phyloP scores from a whole-genome alignment of 305 asterid species.

The Fraxinus paxiana region DNA sequence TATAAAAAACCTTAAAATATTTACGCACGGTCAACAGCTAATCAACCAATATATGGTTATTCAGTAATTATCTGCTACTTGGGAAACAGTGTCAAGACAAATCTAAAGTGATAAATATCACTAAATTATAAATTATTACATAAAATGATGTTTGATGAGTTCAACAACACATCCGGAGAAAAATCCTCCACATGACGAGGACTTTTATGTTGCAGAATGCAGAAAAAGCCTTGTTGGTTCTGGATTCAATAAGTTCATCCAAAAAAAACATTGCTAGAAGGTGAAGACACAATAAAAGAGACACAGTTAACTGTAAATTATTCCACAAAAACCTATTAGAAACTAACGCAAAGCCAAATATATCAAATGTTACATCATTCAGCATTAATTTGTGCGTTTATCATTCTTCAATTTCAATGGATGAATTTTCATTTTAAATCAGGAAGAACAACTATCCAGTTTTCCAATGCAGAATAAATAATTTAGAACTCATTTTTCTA shows the following conservation, averaged over 20 bases:
- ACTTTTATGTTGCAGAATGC: background rate
- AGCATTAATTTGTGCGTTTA: background rate
- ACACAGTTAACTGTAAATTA: background rate
- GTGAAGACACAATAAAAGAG: conserved; percentile 5
- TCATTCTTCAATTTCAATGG: background rate
- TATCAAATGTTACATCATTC: background rate
- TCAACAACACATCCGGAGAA: background rate
- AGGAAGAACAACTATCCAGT: background rate
- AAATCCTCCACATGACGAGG: conserved; percentile 2
- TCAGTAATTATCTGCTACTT: conserved; percentile 4
- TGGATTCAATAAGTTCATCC: conserved; percentile 1
- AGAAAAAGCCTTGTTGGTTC: background rate
- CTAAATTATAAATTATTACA: background rate
- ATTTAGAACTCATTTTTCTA: background rate
- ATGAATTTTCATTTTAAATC: background rate
- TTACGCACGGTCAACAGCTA: background rate
- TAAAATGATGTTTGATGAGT: conserved; percentile 6
- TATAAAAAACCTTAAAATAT: background rate
- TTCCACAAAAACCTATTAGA: background rate
- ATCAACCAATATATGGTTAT: background rate
- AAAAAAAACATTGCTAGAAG: background rate
- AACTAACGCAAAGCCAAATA: background rate
- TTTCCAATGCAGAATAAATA: background rate
- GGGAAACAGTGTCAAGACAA: conserved; percentile 7
- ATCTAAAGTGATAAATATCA: background rate